phyloP scores from a whole-genome alignment of 2,329 filamentous ascomycete species.

The Aspergillus eucalypticola region DNA sequence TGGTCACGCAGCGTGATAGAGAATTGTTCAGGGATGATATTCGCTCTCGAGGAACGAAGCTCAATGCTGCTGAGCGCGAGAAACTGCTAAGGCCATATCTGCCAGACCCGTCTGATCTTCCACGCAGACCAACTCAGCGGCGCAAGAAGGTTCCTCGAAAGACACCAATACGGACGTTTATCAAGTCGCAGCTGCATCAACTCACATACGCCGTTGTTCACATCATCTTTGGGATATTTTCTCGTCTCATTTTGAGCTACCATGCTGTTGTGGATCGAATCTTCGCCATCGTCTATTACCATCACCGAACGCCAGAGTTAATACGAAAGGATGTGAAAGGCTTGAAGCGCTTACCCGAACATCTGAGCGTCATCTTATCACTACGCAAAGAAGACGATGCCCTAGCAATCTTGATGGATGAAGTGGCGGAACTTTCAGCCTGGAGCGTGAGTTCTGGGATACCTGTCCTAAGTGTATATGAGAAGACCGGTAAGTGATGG shows the following conservation, averaged over 20 bases:
- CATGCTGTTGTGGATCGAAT: constrained; percentile 75
- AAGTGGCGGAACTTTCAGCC: constrained; percentile 86
- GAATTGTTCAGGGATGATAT: constrained; percentile 43
- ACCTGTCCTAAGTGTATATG: constrained; percentile 83
- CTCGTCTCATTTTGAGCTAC: constrained; percentile 77
- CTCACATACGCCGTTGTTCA: constrained; percentile 57
- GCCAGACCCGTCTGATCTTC: constrained; percentile 45
- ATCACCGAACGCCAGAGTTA: constrained; percentile 91
- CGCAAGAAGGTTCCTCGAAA: constrained; percentile 31
- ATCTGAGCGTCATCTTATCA: constrained; percentile 83
- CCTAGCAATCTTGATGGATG: constrained; percentile 80
- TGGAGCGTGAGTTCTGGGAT: constrained; percentile 94
- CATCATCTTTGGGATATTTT: constrained; percentile 82
- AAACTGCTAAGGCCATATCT: constrained; percentile 55
- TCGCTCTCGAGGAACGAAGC: constrained; percentile 41
- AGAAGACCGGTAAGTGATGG: constrained; percentile 71
- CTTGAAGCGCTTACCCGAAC: constrained; percentile 73
- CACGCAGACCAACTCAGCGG: constrained; percentile 24
- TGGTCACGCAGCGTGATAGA: constrained; percentile 37
- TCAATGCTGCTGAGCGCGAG: constrained; percentile 52
- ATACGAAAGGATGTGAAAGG: constrained; percentile 82
- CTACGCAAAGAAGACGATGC: constrained; percentile 70
- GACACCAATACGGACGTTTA: constrained; percentile 47
- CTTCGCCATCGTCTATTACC: constrained; percentile 83
- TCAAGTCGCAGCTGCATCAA: constrained; percentile 47